Conservation (phyloP, 2,329 filamentous ascomycete species). For the Calonectria honghensis region DNA sequence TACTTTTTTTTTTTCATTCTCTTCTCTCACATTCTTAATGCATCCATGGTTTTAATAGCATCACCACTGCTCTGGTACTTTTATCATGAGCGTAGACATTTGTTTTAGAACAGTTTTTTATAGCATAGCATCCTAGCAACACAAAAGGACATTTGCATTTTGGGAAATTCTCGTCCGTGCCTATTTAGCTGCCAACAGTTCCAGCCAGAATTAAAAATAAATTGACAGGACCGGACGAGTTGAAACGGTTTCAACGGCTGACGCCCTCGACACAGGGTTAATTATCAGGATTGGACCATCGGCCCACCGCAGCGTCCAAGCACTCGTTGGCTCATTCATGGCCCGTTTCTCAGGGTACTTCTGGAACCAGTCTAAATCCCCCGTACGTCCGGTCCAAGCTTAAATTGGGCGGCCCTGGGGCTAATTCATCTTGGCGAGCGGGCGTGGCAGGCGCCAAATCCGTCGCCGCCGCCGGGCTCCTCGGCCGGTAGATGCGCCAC, state of each 20-base stretch:
- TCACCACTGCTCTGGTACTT: background rate
- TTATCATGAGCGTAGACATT: background rate
- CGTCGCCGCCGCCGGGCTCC: background rate
- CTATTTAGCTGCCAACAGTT: background rate
- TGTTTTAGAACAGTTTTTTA: background rate
- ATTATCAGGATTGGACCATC: background rate
- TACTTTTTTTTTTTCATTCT: background rate
- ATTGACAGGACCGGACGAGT: background rate
- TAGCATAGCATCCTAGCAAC: background rate
- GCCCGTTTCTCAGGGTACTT: background rate
- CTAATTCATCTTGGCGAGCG: background rate
- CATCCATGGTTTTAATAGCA: background rate
- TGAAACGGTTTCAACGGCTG: background rate
- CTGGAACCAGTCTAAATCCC: background rate
- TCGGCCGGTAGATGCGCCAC: slow-evolving; percentile 14
- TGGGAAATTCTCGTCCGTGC: background rate
- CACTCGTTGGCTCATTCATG: background rate
- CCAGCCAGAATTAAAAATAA: background rate
- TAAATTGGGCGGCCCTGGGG: background rate
- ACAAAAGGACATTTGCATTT: slow-evolving; percentile 4
- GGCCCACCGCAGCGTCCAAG: background rate
- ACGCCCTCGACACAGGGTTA: background rate
- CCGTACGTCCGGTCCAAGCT: background rate
- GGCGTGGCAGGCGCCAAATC: background rate
- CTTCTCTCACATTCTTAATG: background rate